phyloP scores from a whole-genome alignment of 2,329 filamentous ascomycete genomes.

The Fusarium lyarnte region DNA sequence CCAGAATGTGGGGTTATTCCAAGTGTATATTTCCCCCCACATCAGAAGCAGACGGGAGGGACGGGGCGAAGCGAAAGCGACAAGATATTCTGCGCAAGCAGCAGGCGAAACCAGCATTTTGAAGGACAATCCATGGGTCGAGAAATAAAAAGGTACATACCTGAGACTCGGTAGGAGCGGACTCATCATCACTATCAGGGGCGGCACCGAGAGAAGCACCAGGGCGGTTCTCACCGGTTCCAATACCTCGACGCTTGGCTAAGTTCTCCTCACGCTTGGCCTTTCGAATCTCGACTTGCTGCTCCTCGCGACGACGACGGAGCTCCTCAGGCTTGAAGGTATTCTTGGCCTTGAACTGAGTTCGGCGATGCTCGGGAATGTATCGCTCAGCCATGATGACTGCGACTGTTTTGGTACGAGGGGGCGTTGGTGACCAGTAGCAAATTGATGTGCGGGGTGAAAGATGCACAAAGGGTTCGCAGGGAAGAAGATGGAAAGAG shows the following conservation, averaged over 20 bases:
- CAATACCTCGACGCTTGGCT: constrained; percentile 96
- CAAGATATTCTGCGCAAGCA: constrained; percentile 12
- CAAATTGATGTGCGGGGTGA: constrained; percentile 45
- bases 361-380: constrained; percentile 98
- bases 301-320: constrained; percentile 96
- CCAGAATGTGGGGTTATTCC: constrained; percentile 47
- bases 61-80: constrained; percentile 26
- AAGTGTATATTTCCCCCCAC: constrained; percentile 47
- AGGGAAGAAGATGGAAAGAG: constrained; percentile 18
- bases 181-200: constrained; percentile 97
- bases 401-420: constrained; percentile 44
- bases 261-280: constrained; percentile 99
- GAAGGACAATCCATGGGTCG: constrained; percentile 6
- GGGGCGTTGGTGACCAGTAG: constrained; percentile 39
- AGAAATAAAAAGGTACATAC: constrained; percentile 60
- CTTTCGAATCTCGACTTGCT: constrained; percentile 99
- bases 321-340: constrained; percentile 99
- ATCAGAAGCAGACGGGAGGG: constrained; percentile 37
- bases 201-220: constrained; percentile 87
- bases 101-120: not conserved
- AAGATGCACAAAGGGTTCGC: constrained; percentile 32
- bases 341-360: constrained; percentile 99
- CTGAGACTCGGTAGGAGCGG: constrained; percentile 93
- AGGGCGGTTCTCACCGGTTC: constrained; percentile 79
- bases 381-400: constrained; percentile 95